A percentile compares a stretch with the other conserved stretches of the same genome.
phyloP scores from a whole-genome alignment of 306 rosid genomes.

The Lotus japonicus region DNA sequence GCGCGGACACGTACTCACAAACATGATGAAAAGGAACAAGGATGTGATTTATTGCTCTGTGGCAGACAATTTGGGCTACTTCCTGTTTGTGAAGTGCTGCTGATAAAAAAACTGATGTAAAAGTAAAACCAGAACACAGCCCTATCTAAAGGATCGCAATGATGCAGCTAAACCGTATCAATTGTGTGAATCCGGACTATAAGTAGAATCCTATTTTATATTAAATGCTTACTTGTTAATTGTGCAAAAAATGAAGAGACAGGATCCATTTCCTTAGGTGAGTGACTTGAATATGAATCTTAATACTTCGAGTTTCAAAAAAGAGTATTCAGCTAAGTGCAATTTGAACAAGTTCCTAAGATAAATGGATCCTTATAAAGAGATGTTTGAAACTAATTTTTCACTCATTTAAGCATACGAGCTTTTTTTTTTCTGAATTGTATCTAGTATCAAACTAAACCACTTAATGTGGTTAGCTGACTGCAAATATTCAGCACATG shows the following conservation, averaged over 20 bases:
- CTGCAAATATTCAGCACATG: no score
- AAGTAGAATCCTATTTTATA: background rate
- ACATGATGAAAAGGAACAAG: slow-evolving; percentile 1
- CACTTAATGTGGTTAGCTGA: background rate
- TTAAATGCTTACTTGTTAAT: no score
- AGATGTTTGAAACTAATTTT: background rate
- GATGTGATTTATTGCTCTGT: background rate
- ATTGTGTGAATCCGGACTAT: background rate
- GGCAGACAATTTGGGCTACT: background rate
- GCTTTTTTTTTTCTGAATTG: background rate
- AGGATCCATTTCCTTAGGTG: background rate
- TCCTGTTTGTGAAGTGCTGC: background rate
- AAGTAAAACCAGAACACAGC: background rate
- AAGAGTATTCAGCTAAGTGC: background rate
- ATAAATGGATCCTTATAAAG: background rate
- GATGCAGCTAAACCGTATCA: slow-evolving; percentile 4
- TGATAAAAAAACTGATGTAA: background rate
- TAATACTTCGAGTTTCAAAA: background rate
- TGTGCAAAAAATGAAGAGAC: background rate
- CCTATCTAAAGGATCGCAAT: background rate
- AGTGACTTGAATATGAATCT: background rate
- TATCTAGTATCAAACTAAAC: background rate
- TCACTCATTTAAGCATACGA: background rate
- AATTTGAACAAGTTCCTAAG: background rate
- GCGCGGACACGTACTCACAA: background rate